These are phyloP conservation scores for Taiozyma sp. DNA, from an alignment of 1,139 yeast species.

Conservation along the genomic window DNA sequence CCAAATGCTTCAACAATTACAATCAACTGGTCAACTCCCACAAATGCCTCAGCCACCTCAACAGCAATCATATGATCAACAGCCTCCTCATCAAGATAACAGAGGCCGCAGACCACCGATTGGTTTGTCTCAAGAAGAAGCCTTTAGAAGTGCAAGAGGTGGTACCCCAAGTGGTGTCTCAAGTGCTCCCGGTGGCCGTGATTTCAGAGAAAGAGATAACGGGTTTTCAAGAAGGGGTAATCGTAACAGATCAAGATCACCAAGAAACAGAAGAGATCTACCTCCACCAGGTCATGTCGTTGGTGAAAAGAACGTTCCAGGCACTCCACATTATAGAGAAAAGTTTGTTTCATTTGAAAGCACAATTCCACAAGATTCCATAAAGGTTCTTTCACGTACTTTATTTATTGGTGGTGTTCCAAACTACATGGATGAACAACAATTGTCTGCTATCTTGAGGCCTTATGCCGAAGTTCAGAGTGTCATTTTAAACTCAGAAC, in stretches of 20 bases:
- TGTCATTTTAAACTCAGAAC: constrained; percentile 78
- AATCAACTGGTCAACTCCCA: constrained; percentile 25
- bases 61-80: constrained; percentile 13
- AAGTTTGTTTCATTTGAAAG: constrained; percentile 68
- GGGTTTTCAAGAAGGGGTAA: constrained; percentile 14
- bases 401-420: constrained; percentile 94
- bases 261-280: constrained; percentile 14
- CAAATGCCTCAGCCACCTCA: constrained; percentile 19
- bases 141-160: constrained; percentile 24
- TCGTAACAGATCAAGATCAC: constrained; percentile 26
- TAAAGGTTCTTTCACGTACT: constrained; percentile 85
- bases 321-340: constrained; percentile 69
- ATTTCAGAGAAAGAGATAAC: constrained; percentile 17
- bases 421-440: constrained; percentile 70
- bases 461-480: constrained; percentile 97
- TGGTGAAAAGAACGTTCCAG: constrained; percentile 63
- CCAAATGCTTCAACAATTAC: constrained; percentile 37
- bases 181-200: constrained; percentile 19
- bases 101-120: constrained; percentile 7
- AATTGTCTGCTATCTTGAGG: constrained; percentile 60
- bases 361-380: constrained; percentile 70
- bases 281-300: constrained; percentile 31
- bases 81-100: constrained; percentile 6
- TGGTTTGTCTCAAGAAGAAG: constrained; percentile 20
- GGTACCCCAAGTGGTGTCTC: constrained; percentile 2